Base-by-base conservation (phyloP, 495 filamentous ascomycete genomes). In the Hypoxylon lienhwacheense region DNA sequence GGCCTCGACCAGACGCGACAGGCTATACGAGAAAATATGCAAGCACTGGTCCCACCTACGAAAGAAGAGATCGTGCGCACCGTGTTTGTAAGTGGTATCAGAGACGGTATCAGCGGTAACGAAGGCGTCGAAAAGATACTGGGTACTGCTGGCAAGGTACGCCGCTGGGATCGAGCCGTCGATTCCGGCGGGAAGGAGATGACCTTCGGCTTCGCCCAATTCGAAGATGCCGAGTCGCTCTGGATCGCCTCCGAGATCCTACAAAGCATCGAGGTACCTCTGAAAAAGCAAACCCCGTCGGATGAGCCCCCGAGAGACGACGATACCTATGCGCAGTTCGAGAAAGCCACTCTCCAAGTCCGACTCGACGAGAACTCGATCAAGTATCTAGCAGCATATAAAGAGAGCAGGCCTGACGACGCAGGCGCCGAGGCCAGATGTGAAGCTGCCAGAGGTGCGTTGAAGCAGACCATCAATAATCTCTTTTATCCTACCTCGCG, bases 131-230 rank as follows among this genome's bases (percentile, higher is more conserved):
- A 99, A 75, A 80, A 79, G 33, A 84, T 99, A 33, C 73, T 99
- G 26, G 73, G 81, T 41, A 81, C 84, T 49, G 89, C 88, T 2
- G 95, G 90, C 16, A 85, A 77, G 70, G 70, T 97, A 28, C 80
- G 85, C 33, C 85, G 88, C 46, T 99, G 92, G 92, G 89, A 87
- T 43, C 77, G 89, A 64, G 87, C 85, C 19, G 61, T 55, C n/a
- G 65, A 66, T 25, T 51, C 65, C 12, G 64, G 70, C 45, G 73
- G 62, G 0, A 95, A 95, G 75, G 82, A 84, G 36, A 88, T 85
- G 66, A 83, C 84, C 45, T 97, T 97, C 74, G 95, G 93, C 28
- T 97, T 99, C 73, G 93, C 91, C 53, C 91, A 97, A 73, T 99
- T 87, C 73, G 92, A 96, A 52, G 91, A 97, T 72, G 82, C 86